Evolutionary conservation across 2,329 filamentous ascomycete species (phyloP), one percentile per base, ranked within the genome.

Genomic region (Botrytis paeoniae): DNA sequence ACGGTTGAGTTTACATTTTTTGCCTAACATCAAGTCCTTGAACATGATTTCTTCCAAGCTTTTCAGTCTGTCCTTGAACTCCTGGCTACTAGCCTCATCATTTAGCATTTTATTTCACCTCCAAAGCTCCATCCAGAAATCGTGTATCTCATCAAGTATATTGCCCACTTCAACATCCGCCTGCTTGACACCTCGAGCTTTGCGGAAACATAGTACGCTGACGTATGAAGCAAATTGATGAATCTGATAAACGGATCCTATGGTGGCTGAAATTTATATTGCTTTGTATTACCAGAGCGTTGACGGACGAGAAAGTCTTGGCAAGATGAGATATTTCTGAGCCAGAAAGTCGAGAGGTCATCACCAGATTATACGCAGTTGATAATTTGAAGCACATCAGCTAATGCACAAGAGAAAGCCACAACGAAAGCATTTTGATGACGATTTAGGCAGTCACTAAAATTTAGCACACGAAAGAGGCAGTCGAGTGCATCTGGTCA

Each of bases 101-200:
- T 51, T n/a, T n/a, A 51, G 5, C 0, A 14, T n/a, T 51, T 2
- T 1, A n/a, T 51, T n/a, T 7, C 3, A 7, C 1, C 4, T 51
- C 12, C 48, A 6, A n/a, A 3, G 4, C 6, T 2, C 25, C 48
- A 7, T n/a, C 12, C 25, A 25, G 25, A 14, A n/a, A 6, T n/a
- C 1, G 0, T 51, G 10, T 16, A 7, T n/a, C 25, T 12, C 4
- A 2, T 51, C 25, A 7, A 51, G 48, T 12, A 51, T 7, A 14
- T n/a, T 51, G 0, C 5, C 48, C 2, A n/a, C 2, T n/a, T n/a
- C 25, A 1, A 51, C n/a, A 1, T 14, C 10, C 10, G 12, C 4
- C 48, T 10, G 10, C 0, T n/a, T 51, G 48, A 51, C 25, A 51
- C 1, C 18, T 51, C 5, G 48, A 51, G 48, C 12, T 25, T 7